These are phyloP conservation scores for Phellinidium pouzarii DNA, from an alignment of 1,284 basidiomycete genomes.

Conservation along the genomic window DNA sequence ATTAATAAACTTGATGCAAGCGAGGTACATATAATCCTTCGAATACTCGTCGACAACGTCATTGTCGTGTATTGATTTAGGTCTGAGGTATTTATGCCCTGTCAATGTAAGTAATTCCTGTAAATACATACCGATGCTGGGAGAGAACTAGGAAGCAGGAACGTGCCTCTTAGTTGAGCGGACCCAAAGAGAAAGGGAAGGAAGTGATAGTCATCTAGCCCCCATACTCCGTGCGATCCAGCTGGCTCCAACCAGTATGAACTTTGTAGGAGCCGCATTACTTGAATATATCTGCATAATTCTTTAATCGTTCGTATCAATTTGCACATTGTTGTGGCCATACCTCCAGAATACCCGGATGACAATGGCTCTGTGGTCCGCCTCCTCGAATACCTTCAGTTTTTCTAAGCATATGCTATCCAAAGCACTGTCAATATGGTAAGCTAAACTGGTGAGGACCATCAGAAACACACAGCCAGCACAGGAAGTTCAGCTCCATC, in stretches of 20 bases:
- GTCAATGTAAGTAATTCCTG: too few species aligned
- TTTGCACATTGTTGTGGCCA: conserved; percentile 20
- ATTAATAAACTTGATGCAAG: conserved; percentile 96
- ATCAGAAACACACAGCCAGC: conserved; percentile 76
- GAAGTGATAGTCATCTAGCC: conserved; percentile 97
- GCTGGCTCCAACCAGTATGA: conserved; percentile 98
- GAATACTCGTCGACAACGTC: conserved; percentile 94
- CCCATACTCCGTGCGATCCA: conserved; percentile 98
- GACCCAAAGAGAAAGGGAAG: conserved; percentile 90
- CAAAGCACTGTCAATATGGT: not conserved
- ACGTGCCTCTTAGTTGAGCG: conserved; percentile 69
- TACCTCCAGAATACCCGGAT: conserved; percentile 88
- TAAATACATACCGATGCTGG: too few species aligned
- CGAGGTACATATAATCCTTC: conserved; percentile 94
- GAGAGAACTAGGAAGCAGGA: too few species aligned
- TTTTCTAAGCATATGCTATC: conserved; percentile 75
- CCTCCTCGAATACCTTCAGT: conserved; percentile 58
- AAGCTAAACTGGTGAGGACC: not conserved
- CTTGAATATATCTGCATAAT: conserved; percentile 65
- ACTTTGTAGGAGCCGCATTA: conserved; percentile 89
- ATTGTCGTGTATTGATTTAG: conserved; percentile 87
- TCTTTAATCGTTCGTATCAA: not conserved
- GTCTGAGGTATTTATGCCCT: conserved; percentile 88
- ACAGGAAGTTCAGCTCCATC: conserved; percentile 97
- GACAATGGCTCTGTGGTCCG: conserved; percentile 76